Conservation (phyloP, 176 grass and related monocot species). For the Oryza longistaminata region DNA sequence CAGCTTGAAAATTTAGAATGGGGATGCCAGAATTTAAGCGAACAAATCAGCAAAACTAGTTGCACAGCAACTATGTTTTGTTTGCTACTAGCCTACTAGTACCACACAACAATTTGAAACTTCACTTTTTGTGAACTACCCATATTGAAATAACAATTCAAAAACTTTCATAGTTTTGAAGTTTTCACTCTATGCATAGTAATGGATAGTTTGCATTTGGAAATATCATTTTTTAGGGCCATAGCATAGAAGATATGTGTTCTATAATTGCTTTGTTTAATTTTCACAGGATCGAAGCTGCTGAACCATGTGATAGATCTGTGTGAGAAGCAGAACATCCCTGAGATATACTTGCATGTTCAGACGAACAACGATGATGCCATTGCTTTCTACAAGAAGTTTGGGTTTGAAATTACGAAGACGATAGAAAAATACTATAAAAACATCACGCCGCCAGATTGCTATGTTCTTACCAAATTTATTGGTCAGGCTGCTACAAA, state of each 20-base stretch:
- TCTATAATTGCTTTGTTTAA: slow-evolving; percentile 22
- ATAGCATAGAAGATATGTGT: neutral
- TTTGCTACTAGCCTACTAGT: neutral
- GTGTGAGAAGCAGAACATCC: slow-evolving; percentile 76
- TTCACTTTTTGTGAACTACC: neutral
- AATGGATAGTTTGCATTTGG: slow-evolving; percentile 10
- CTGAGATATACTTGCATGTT: slow-evolving; percentile 92
- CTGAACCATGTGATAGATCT: slow-evolving; percentile 81
- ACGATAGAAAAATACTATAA: slow-evolving; percentile 92
- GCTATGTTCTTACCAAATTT: slow-evolving; percentile 79
- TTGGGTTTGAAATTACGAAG: slow-evolving; percentile 94
- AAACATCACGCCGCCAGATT: slow-evolving; percentile 97
- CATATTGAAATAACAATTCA: neutral
- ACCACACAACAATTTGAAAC: neutral
- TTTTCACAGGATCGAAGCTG: slow-evolving; percentile 77
- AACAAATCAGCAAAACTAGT: neutral
- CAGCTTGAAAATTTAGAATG: neutral
- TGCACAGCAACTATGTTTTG: neutral
- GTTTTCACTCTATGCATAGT: neutral
- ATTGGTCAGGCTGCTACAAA: slow-evolving; percentile 54
- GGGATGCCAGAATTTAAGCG: neutral
- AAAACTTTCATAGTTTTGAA: slow-evolving; percentile 3
- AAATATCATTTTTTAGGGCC: neutral
- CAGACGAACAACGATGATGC: slow-evolving; percentile 96
- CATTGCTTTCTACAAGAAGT: slow-evolving; percentile 94